Base-by-base conservation (phyloP, 768 basidiomycete species). In the Amanita thiersii region DNA sequence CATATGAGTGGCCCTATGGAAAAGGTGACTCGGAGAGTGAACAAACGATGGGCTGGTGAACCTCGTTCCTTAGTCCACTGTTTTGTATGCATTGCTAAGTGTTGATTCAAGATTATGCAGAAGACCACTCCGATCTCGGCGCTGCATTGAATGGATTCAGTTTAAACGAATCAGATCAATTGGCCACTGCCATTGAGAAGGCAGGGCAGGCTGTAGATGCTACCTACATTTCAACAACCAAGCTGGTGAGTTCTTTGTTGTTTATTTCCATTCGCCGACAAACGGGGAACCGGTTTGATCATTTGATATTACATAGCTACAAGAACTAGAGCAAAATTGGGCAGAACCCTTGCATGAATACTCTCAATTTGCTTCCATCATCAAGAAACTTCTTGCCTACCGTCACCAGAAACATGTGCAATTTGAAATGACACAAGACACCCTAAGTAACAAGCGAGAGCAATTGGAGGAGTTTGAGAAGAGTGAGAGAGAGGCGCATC, bases 321-420 rank as follows among this genome's bases (percentile, higher is more conserved):
- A 94, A 69, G 88, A 91, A 46, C 79, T 97, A 48, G 94, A 98
- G 59, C 81, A 90, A 58, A 85, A 81, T 54, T 96, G 90, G 76
- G 89, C 90, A 20, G 96, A 99, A 56, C 96, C 96, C 5, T 63
- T 98, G 37, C 88, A 94, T 52, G 93, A 97, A 57, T 98, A 98
- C 61, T 66, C 82, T 40, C 96, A 98, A 60, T 99, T 98, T 57
- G 89, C 87, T 9, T 68, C 73, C 14, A 93, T 97, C 55, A 98
- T 99, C 66, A 93, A 90, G 72, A 86, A 86, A 55, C 67, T 98
- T 24, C 79, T 99, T 35, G 79, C 80, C 0, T 99, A 93, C 63
- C 86, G 96, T 31, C 94, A 98, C 57, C 91, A 93, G 64, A 98
- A 98, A 63, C 92, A 99, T 48, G 86, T 92, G 5, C 96, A 99